phyloP scores from a whole-genome alignment of 2,329 filamentous ascomycete genomes.

The Sclerotinia glacialis region DNA sequence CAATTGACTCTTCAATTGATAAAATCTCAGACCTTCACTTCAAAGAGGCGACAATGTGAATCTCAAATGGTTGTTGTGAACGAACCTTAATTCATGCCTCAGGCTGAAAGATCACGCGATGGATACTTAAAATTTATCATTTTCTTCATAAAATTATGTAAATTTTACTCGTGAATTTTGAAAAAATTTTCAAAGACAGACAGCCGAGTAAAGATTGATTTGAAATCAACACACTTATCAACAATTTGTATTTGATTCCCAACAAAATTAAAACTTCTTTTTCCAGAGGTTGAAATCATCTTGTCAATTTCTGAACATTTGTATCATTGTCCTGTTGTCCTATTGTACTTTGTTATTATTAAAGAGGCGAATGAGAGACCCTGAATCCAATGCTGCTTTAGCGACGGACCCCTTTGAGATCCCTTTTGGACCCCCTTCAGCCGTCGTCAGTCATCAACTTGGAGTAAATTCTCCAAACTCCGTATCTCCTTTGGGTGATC shows the following conservation, averaged over 20 bases:
- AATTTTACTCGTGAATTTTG: background rate
- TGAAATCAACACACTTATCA: background rate
- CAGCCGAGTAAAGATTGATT: too few species aligned
- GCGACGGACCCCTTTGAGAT: too few species aligned
- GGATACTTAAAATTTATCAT: background rate
- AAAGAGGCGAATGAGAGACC: background rate
- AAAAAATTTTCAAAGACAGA: background rate
- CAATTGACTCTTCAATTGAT: too few species aligned
- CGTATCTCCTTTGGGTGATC: background rate
- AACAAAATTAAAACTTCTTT: too few species aligned
- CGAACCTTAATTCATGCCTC: background rate
- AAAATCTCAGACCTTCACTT: background rate
- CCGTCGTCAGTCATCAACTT: background rate
- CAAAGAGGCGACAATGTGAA: background rate
- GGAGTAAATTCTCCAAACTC: background rate
- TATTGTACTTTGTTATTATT: background rate
- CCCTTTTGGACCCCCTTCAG: background rate
- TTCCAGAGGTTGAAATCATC: too few species aligned
- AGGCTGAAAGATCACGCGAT: background rate
- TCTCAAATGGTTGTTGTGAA: background rate
- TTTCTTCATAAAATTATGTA: background rate
- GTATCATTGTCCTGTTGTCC: too few species aligned
- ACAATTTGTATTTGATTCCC: background rate
- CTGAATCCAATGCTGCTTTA: background rate
- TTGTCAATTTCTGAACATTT: too few species aligned